Conservation (phyloP, 768 basidiomycete genomes). For the Rubroboletus satanas region DNA sequence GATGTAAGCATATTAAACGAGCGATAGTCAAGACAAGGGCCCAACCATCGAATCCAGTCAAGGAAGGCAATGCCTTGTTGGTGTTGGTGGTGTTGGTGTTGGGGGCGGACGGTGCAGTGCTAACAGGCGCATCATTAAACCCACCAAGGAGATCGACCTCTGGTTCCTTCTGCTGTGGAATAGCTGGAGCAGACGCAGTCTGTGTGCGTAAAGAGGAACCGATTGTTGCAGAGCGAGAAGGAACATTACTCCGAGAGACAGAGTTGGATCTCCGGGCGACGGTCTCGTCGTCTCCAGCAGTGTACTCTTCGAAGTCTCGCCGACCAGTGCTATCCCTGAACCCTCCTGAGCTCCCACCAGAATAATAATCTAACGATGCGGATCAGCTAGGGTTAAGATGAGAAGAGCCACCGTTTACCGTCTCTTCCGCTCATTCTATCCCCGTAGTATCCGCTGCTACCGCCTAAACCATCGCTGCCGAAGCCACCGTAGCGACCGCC, state of each 20-base stretch:
- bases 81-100: constrained; percentile 15
- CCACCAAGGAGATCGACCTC: constrained; percentile 75
- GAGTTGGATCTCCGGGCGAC: constrained; percentile 39
- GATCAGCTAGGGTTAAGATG: constrained; percentile 1
- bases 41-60: constrained; percentile 29
- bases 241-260: constrained; percentile 29
- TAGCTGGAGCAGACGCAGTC: constrained; percentile 25
- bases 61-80: constrained; percentile 31
- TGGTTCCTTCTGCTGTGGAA: constrained; percentile 42
- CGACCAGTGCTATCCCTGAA: constrained; percentile 59
- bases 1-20: constrained; percentile 7
- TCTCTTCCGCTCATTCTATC: constrained; percentile 39
- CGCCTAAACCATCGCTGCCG: constrained; percentile 49
- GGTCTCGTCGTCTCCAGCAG: constrained; percentile 90
- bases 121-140: constrained; percentile 57
- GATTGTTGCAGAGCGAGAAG: constrained; percentile 32
- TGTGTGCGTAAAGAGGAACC: constrained; percentile 38
- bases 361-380: constrained; percentile 33
- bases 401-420: constrained; percentile 30
- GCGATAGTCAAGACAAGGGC: neutral
- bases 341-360: constrained; percentile 45
- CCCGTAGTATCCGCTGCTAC: constrained; percentile 41
- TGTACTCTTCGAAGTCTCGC: constrained; percentile 86
- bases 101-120: constrained; percentile 15
- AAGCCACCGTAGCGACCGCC: constrained; percentile 68